Conservation (phyloP, 2,329 filamentous ascomycete species). For the Ophioceras dolichostomum region DNA sequence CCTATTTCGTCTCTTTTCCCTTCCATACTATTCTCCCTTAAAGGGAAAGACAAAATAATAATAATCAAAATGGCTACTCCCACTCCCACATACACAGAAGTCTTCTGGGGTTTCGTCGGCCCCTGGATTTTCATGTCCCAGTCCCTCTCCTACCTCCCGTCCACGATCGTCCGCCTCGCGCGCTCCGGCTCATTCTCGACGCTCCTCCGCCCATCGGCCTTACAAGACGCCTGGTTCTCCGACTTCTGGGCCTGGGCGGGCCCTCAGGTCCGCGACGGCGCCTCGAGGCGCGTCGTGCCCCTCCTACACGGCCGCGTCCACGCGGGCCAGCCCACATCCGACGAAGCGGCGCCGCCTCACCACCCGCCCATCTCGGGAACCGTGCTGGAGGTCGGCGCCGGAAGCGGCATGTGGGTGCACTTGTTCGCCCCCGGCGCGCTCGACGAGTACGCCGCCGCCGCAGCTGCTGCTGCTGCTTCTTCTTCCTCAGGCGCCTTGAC, state of each 20-base stretch:
- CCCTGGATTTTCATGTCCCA: slow-evolving; percentile 42
- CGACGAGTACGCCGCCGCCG: slow-evolving; percentile 9
- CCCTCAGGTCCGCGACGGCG: slow-evolving; percentile 31
- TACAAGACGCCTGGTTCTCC: slow-evolving; percentile 44
- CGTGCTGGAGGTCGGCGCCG: slow-evolving; percentile 51
- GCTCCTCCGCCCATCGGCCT: slow-evolving; percentile 25
- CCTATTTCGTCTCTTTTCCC: too few species aligned
- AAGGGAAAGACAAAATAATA: background rate
- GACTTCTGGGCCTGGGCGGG: slow-evolving; percentile 46
- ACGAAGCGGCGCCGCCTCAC: slow-evolving; percentile 10
- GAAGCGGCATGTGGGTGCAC: slow-evolving; percentile 46
- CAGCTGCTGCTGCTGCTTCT: too few species aligned
- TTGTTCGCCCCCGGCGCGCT: slow-evolving; percentile 23
- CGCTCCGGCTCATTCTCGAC: slow-evolving; percentile 17
- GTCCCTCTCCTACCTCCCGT: slow-evolving; percentile 36
- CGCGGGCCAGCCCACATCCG: slow-evolving; percentile 21
- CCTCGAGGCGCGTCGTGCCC: slow-evolving; percentile 32
- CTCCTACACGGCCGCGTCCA: slow-evolving; percentile 37
- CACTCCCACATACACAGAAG: background rate
- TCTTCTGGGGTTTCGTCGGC: slow-evolving; percentile 21
- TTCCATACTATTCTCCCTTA: too few species aligned
- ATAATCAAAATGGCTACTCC: background rate
- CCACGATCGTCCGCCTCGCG: slow-evolving; percentile 32
- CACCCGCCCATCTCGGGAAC: slow-evolving; percentile 31
- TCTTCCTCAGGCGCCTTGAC: too few species aligned